Conservation (phyloP, 176 grass and related monocot species). For the Cymbopogon citratus region DNA sequence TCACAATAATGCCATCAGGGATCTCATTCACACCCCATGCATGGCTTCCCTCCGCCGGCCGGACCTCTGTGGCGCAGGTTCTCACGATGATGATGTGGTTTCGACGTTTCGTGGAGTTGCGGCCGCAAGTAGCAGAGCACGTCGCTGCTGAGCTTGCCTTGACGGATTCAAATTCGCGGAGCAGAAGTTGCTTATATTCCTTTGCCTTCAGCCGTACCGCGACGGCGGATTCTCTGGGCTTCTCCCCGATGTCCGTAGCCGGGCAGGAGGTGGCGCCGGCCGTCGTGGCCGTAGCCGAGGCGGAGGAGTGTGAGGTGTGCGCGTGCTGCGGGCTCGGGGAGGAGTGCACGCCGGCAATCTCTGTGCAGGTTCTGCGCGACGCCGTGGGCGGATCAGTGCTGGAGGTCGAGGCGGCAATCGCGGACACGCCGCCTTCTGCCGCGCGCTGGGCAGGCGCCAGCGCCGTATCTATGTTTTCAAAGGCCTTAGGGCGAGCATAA, state of each 20-base stretch:
- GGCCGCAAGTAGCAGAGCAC: conserved; percentile 19
- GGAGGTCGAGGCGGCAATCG: conserved; percentile 44
- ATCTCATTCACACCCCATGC: too few relatives aligned
- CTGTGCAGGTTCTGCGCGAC: conserved; percentile 71
- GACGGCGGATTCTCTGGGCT: not conserved
- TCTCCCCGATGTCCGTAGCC: conserved; percentile 17
- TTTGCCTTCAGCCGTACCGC: not conserved
- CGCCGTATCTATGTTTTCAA: too few relatives aligned
- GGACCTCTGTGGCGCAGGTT: not conserved
- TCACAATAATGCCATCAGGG: too few relatives aligned
- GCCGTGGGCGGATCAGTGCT: conserved; percentile 40
- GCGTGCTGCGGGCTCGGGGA: conserved; percentile 77
- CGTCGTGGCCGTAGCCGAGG: conserved; percentile 28
- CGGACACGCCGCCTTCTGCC: conserved; percentile 66
- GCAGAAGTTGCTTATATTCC: not conserved
- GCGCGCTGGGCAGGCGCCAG: too few relatives aligned
- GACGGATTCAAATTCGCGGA: not conserved
- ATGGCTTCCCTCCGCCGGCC: too few relatives aligned
- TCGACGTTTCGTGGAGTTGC: too few relatives aligned
- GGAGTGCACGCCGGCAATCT: conserved; percentile 76
- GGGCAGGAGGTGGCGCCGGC: conserved; percentile 30
- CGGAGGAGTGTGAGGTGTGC: conserved; percentile 65
- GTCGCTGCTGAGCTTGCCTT: not conserved
- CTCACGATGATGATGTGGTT: too few relatives aligned
- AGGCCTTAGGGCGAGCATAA: too few relatives aligned